These are phyloP conservation scores for Petunia hybrid DNA, from an alignment of 305 asterid species.

Conservation along the genomic window DNA sequence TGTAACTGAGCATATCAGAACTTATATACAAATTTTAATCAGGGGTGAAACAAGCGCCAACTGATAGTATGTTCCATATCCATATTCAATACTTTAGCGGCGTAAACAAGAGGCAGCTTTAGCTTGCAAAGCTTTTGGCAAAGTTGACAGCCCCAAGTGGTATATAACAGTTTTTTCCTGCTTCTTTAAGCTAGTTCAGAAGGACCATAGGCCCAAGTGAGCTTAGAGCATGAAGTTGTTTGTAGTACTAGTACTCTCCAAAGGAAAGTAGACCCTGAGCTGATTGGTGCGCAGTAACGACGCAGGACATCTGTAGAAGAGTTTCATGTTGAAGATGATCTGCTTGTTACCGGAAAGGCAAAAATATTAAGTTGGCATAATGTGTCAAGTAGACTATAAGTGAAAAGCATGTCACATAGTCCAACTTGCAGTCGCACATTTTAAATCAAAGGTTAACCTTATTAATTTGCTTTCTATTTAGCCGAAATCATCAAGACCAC, in stretches of 20 bases:
- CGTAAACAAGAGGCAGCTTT: conserved; percentile 36
- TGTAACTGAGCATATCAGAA: not conserved
- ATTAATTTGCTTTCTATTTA: conserved; percentile 12
- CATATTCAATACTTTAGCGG: conserved; percentile 2
- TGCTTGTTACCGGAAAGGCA: conserved; percentile 56
- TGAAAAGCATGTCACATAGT: not conserved
- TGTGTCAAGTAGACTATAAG: not conserved
- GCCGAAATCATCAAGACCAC: not conserved
- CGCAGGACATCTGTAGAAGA: conserved; percentile 69
- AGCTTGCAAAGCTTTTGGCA: conserved; percentile 29
- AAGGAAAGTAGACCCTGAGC: conserved; percentile 76
- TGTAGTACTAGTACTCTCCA: conserved; percentile 63
- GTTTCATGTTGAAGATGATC: conserved; percentile 83
- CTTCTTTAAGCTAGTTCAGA: conserved; percentile 49
- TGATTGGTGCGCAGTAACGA: conserved; percentile 62
- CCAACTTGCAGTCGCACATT: not conserved
- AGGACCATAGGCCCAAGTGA: conserved; percentile 61
- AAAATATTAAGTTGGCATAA: conserved; percentile 17
- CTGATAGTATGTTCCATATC: conserved; percentile 20
- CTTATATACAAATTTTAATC: conserved; percentile 29
- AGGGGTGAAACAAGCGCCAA: conserved; percentile 19
- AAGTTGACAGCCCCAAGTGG: conserved; percentile 4
- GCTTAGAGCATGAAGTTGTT: conserved; percentile 72
- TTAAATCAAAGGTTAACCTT: not conserved
- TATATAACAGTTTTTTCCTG: not conserved